Base-by-base conservation (phyloP, 768 basidiomycete genomes). In the Kwoniella sp. region DNA sequence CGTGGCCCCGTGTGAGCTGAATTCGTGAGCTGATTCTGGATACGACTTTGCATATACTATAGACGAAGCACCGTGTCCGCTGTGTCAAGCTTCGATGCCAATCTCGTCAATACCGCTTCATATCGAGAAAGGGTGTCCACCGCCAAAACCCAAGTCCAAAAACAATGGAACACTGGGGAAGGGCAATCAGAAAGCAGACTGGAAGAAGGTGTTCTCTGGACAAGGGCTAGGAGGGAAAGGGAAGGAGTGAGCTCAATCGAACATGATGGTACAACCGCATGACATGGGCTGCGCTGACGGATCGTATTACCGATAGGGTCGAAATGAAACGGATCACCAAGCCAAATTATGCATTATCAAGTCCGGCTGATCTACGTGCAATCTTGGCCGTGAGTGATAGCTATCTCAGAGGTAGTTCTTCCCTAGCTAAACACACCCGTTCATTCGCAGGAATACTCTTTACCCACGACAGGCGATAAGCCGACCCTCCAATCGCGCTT, bases 51-150 rank as follows among this genome's bases (percentile, higher is more conserved):
- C 34, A 34, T 34, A 34, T 13, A 34, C 13, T 34, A 13, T 54
- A 72, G 74, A 73, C 51, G 67, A 72, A 41, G 78, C 89, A 0
- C 51, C 77, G 1, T 92, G 90, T 73, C 90, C 90, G 9, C 64
- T 90, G 57, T 92, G 90, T 68, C 68, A 77, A 17, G 82, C 80
- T 50, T 70, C 61, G 11, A 83, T 90, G 25, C 82, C 80, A 23
- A 83, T 83, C 34, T 80, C 82, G 15, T 75, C 67, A 11, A 86
- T 91, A 61, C 89, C 91, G 65, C 59, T 68, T 5, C 90, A 92
- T 73, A 84, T 92, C 63, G 90, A 91, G 65, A 84, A 83, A 48
- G 82, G 83, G 7, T 92, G 88, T 67, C 82, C 29, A 60, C 71
- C 71, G 20, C 67, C 68, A 29, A 72, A 74, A 59, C 65, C 68